Evolutionary conservation across 176 grass and related monocot genomes (phyloP), one percentile per base, ranked within the genome.

Genomic region (Dendrocalamus sinicus): DNA sequence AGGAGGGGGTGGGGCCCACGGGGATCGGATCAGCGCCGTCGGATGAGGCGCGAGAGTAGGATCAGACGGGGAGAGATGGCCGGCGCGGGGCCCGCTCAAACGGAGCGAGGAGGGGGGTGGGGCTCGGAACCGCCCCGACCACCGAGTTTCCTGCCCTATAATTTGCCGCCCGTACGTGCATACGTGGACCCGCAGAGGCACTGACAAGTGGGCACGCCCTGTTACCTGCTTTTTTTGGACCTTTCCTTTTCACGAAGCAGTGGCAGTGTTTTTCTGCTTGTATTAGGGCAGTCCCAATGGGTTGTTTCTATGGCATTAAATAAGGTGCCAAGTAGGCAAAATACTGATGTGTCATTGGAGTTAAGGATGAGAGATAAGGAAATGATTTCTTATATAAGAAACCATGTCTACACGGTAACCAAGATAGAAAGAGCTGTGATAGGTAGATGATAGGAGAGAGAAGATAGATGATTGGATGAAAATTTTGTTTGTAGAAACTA

Each of bases 31-130:
- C 26, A 2, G 1, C 9, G 24, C 88, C 88, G 88, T 92, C 77
- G 2, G 92, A 92, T 92, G 48, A 52, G 82, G 88, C 88, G 85
- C 71, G 76, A 72, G 64, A 61, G 70, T 74, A 57, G 78, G 87
- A 90, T 91, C 89, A 11, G 67, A 91, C 73, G 78, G 51, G 12
- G 81, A 79, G 40, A 58, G 35, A 43, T 16, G 69, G 69, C 35
- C 73, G 81, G 47, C 72, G 74, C 14, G 72, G 79, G 91, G 78
- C 83, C 88, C 88, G 82, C 79, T 69, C 89, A 43, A 87, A 79
- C 57, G 89, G 50, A 59, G 26, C 46, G 9, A 40, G 30, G 4
- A 2, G n/a, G 0, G 4, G 9, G n/a, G n/a, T n/a, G n/a, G 23
- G 73, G 35, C 62, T 26, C 78, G 41, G 53, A 80, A 76, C 88